A percentile compares a stretch with the other conserved stretches of the same genome.
phyloP scores from a whole-genome alignment of 2,329 filamentous ascomycete species.

The Sphaerostilbella broomeana region DNA sequence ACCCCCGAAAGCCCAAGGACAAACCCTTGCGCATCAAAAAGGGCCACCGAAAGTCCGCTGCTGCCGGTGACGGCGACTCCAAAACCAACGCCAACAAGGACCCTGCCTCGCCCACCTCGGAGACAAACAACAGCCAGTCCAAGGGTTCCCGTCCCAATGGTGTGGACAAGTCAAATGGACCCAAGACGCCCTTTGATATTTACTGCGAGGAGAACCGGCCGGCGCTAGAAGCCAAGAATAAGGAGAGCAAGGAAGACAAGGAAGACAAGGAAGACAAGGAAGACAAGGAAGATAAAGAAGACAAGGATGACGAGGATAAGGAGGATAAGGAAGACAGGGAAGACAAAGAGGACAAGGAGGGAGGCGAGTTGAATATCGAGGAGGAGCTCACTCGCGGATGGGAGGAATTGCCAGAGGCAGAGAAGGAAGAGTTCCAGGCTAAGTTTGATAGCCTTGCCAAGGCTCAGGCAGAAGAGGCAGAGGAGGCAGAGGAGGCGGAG shows the following conservation, averaged over 20 bases:
- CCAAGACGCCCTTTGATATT: slow-evolving; percentile 46
- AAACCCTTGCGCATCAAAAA: slow-evolving; percentile 71
- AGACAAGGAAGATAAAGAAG: too few relatives aligned
- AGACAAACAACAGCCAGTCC: slow-evolving; percentile 36
- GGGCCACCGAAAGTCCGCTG: slow-evolving; percentile 57
- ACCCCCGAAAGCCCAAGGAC: slow-evolving; percentile 59
- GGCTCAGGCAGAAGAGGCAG: slow-evolving; percentile 10
- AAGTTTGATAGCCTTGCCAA: slow-evolving; percentile 26
- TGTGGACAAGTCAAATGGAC: slow-evolving; percentile 36
- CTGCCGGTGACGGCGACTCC: slow-evolving; percentile 38
- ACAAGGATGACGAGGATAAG: too few relatives aligned
- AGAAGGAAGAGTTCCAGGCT: slow-evolving; percentile 43
- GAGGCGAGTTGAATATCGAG: slow-evolving; percentile 36
- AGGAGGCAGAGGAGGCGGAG: slow-evolving; percentile 18
- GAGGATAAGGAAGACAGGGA: too few relatives aligned
- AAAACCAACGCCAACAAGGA: slow-evolving; percentile 41
- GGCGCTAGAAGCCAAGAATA: slow-evolving; percentile 37
- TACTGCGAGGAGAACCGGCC: slow-evolving; percentile 47
- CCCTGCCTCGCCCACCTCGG: slow-evolving; percentile 43
- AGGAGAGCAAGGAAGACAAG: too few relatives aligned
- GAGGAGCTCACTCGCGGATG: slow-evolving; percentile 49
- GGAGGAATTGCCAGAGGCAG: slow-evolving; percentile 44
- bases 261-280: too few relatives aligned
- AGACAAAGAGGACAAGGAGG: too few relatives aligned
- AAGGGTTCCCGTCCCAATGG: slow-evolving; percentile 34